Percentiles rank a stretch among this genome's conserved stretches.
Evolutionary conservation across 2,329 filamentous ascomycete species (phyloP).

Genomic region (Trichothecium sympodiale): DNA sequence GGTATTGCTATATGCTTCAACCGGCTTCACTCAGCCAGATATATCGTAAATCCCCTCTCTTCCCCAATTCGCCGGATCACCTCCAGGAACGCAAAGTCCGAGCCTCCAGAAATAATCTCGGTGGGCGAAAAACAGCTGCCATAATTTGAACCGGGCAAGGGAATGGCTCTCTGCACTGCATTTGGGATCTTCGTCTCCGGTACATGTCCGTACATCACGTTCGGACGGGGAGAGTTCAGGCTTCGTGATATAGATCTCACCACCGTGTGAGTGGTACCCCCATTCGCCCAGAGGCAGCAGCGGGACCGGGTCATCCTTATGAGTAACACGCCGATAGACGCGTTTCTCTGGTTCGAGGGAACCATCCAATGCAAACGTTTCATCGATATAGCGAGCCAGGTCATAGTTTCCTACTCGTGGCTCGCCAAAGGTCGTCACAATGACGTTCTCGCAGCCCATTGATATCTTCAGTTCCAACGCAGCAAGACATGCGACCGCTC

Average conservation of each 20-base stretch:
- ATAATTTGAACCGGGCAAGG: constrained; percentile 55
- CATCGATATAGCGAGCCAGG: constrained; percentile 44
- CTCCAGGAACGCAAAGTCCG: constrained; percentile 77
- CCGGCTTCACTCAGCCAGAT: too few relatives aligned
- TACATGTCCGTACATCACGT: constrained; percentile 59
- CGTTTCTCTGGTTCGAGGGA: constrained; percentile 20
- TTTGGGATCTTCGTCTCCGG: constrained; percentile 55
- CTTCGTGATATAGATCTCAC: constrained; percentile 80
- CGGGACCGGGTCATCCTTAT: constrained; percentile 78
- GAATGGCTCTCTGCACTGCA: constrained; percentile 53
- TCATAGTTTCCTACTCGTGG: constrained; percentile 54
- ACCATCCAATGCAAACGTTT: constrained; percentile 33
- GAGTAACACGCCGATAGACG: constrained; percentile 69
- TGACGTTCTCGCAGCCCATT: constrained; percentile 62
- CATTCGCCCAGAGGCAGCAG: constrained; percentile 77
- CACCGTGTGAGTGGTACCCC: constrained; percentile 76
- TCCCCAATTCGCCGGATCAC: constrained; percentile 59
- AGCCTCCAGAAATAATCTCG: constrained; percentile 94
- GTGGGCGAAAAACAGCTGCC: constrained; percentile 88
- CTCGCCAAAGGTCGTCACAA: constrained; percentile 87
- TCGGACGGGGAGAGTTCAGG: constrained; percentile 54
- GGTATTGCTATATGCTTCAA: too few relatives aligned
- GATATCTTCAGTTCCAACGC: constrained; percentile 65
- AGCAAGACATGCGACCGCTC: constrained; percentile 81
- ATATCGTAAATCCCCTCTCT: constrained; percentile 19